A percentile compares a stretch with the other conserved stretches of the same genome.
phyloP scores from a whole-genome alignment of 345 rosid species.

The Salix arbutifolia region DNA sequence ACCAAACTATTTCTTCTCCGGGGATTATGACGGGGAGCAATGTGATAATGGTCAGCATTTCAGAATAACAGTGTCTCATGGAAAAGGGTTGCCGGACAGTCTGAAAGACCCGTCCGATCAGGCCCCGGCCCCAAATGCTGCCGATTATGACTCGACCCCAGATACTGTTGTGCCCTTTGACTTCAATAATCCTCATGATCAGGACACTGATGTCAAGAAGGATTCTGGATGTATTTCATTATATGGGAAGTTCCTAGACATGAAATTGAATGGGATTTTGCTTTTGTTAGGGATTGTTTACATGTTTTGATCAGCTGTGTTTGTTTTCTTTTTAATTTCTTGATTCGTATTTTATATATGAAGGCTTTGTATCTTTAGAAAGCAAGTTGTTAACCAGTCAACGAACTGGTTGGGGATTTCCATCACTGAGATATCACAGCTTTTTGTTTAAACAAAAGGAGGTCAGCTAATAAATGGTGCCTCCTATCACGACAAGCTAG shows the following conservation, averaged over 20 bases:
- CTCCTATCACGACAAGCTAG: too few species aligned
- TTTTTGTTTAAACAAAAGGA: too few species aligned
- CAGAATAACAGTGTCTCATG: conserved; percentile 66
- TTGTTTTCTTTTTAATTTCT: neutral
- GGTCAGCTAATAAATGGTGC: too few species aligned
- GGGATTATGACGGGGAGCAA: conserved; percentile 85
- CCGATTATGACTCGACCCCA: conserved; percentile 60
- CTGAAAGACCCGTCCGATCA: conserved; percentile 39
- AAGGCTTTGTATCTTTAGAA: neutral
- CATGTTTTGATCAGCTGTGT: conserved; percentile 9
- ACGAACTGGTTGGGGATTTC: neutral
- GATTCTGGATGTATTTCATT: conserved; percentile 33
- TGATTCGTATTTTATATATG: neutral
- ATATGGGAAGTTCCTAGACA: neutral
- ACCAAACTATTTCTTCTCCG: conserved; percentile 66
- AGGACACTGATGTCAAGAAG: conserved; percentile 25
- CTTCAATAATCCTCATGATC: conserved; percentile 56
- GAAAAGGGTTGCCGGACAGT: conserved; percentile 64
- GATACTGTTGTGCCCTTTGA: conserved; percentile 68
- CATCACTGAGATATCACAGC: too few species aligned
- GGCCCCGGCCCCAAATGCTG: conserved; percentile 56
- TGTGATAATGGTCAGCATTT: conserved; percentile 68
- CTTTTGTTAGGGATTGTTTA: conserved; percentile 25
- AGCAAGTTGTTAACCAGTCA: neutral
- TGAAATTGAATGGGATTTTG: conserved; percentile 23